A percentile compares a stretch with the other conserved stretches of the same genome.
These are phyloP conservation scores for Dendrobium catenatum DNA, from an alignment of 106 monocot species.

Conservation along the genomic window DNA sequence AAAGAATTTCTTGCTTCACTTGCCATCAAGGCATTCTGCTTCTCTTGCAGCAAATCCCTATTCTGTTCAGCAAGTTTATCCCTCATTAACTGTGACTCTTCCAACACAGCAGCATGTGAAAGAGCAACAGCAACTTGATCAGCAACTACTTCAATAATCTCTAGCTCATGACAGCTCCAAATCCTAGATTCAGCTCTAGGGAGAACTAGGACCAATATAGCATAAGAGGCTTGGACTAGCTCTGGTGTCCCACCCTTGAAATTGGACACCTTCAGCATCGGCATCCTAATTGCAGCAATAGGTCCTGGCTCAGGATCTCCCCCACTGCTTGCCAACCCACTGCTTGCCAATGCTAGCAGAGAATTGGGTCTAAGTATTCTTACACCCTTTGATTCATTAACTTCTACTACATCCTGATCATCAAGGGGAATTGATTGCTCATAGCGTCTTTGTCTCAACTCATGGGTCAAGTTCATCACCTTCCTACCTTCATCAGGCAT, in stretches of 20 bases:
- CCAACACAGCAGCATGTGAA: slow-evolving; percentile 62
- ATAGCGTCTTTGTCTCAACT: slow-evolving; percentile 18
- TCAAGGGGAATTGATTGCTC: slow-evolving; percentile 20
- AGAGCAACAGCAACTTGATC: slow-evolving; percentile 79
- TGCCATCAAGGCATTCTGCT: slow-evolving; percentile 41
- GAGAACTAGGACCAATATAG: slow-evolving; percentile 54
- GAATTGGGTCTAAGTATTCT: slow-evolving; percentile 31
- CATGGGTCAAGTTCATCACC: slow-evolving; percentile 47
- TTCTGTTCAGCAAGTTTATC: slow-evolving; percentile 53
- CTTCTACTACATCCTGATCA: slow-evolving; percentile 39
- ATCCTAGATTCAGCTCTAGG: slow-evolving; percentile 35
- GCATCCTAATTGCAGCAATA: slow-evolving; percentile 67
- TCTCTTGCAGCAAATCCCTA: slow-evolving; percentile 43
- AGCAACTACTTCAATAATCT: slow-evolving; percentile 58
- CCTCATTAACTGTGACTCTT: slow-evolving; percentile 66
- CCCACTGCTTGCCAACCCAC: slow-evolving; percentile 39
- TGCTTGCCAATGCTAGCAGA: slow-evolving; percentile 36
- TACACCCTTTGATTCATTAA: slow-evolving; percentile 26
- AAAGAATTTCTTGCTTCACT: slow-evolving; percentile 53
- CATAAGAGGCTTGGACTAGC: slow-evolving; percentile 44
- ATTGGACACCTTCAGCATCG: slow-evolving; percentile 50
- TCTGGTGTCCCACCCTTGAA: slow-evolving; percentile 60
- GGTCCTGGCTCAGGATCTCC: slow-evolving; percentile 22
- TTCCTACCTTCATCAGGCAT: slow-evolving; percentile 43
- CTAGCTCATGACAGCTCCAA: slow-evolving; percentile 54